A percentile compares a stretch with the other conserved stretches of the same genome.
These are phyloP conservation scores for Ceratocystis lukuohia DNA, from an alignment of 2,329 filamentous ascomycete genomes.

Conservation along the genomic window DNA sequence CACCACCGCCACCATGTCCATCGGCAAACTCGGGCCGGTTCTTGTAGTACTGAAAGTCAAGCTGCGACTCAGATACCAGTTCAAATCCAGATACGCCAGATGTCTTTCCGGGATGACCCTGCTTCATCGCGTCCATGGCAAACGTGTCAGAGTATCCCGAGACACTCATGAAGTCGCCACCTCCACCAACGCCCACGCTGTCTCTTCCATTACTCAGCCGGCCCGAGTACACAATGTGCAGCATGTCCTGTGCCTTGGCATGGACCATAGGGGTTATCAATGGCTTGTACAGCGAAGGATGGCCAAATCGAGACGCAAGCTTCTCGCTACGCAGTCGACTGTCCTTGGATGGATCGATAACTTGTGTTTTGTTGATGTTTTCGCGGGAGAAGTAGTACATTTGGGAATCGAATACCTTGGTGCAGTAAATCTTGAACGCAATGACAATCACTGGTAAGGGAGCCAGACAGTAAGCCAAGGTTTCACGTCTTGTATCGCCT, in stretches of 20 bases:
- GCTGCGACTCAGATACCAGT: conserved; percentile 69
- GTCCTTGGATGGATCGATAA: conserved; percentile 23
- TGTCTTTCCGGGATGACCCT: conserved; percentile 36
- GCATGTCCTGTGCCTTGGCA: conserved; percentile 71
- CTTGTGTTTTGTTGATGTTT: conserved; percentile 27
- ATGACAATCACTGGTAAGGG: conserved; percentile 69
- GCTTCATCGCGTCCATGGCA: conserved; percentile 63
- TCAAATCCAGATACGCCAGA: conserved; percentile 60
- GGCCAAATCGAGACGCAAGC: conserved; percentile 67
- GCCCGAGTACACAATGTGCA: conserved; percentile 76
- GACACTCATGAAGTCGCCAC: conserved; percentile 42
- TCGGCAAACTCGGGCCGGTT: conserved; percentile 77
- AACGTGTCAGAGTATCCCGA: conserved; percentile 75
- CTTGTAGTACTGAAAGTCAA: conserved; percentile 89
- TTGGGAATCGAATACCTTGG: conserved; percentile 58
- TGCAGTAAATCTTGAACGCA: conserved; percentile 78
- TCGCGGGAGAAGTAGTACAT: conserved; percentile 66
- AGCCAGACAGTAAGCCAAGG: conserved; percentile 51
- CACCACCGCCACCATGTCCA: conserved; percentile 59
- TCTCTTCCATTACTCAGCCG: conserved; percentile 56
- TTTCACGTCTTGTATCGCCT: conserved; percentile 42
- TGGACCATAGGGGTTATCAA: conserved; percentile 93
- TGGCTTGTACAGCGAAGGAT: conserved; percentile 79
- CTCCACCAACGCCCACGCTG: conserved; percentile 32
- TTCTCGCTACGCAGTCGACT: conserved; percentile 48